These are phyloP conservation scores for Colletotrichum musicola DNA, from an alignment of 2,329 filamentous ascomycete genomes.

Conservation along the genomic window DNA sequence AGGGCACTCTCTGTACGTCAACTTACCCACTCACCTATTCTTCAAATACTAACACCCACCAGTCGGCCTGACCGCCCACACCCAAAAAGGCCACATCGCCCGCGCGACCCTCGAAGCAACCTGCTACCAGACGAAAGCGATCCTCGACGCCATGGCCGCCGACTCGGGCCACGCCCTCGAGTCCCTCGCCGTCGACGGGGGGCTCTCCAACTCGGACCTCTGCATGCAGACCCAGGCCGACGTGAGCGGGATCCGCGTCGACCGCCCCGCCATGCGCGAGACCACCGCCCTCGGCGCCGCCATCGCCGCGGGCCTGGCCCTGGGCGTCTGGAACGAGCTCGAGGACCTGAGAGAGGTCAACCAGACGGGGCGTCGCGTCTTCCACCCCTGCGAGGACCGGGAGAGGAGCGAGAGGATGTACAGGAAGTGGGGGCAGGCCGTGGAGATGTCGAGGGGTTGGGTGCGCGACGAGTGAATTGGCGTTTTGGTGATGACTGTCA, in stretches of 20 bases:
- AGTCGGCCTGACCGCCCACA: conserved; percentile 89
- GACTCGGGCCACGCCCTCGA: conserved; percentile 83
- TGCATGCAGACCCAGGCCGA: conserved; percentile 95
- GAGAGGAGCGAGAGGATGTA: conserved; percentile 57
- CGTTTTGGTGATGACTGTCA: no score
- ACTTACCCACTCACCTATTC: no score
- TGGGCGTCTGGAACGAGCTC: conserved; percentile 79
- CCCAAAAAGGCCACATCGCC: conserved; percentile 86
- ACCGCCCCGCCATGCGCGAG: conserved; percentile 89
- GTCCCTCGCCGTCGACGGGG: conserved; percentile 86
- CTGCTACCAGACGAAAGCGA: conserved; percentile 93
- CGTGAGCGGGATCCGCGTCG: conserved; percentile 83
- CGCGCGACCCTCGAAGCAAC: conserved; percentile 91
- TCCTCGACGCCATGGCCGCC: conserved; percentile 90
- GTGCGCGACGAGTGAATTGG: conserved; percentile 43
- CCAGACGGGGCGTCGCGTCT: conserved; percentile 75
- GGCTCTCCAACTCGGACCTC: conserved; percentile 88
- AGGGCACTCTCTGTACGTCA: conserved; percentile 84
- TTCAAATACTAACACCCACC: no score
- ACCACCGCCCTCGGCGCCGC: conserved; percentile 90
- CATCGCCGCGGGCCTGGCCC: conserved; percentile 88
- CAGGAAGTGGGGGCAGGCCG: conserved; percentile 67
- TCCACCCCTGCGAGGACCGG: conserved; percentile 73
- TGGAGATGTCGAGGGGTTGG: conserved; percentile 71
- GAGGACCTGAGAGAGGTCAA: conserved; percentile 81